phyloP scores from a whole-genome alignment of 2,329 filamentous ascomycete genomes.

The Knoxdaviesia capensis region DNA sequence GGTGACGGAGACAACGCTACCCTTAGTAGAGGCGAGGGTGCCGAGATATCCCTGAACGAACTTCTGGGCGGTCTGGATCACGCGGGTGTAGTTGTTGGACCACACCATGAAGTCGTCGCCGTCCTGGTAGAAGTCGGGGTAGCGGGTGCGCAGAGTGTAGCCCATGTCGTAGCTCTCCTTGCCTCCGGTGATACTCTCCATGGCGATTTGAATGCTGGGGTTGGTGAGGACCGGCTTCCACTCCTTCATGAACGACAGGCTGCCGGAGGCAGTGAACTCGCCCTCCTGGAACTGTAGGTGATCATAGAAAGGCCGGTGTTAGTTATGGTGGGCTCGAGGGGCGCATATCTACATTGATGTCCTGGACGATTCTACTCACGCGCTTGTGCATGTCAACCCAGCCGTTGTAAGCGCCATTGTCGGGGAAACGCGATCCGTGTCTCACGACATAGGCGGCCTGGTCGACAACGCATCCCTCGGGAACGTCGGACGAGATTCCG shows the following conservation, averaged over 20 bases:
- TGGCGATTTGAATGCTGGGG: constrained; percentile 32
- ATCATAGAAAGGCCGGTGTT: background rate
- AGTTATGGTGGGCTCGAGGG: background rate
- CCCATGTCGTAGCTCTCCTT: constrained; percentile 39
- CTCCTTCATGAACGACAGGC: constrained; percentile 32
- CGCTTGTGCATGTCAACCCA: constrained; percentile 29
- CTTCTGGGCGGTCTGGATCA: constrained; percentile 39
- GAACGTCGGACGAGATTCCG: constrained; percentile 30
- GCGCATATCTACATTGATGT: no score
- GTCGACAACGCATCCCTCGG: constrained; percentile 35
- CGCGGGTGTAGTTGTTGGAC: constrained; percentile 45
- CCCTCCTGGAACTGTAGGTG: constrained; percentile 25
- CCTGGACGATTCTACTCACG: constrained; percentile 11
- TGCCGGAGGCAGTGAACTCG: constrained; percentile 29
- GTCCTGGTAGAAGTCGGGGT: constrained; percentile 27
- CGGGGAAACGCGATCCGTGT: constrained; percentile 44
- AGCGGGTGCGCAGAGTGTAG: constrained; percentile 26
- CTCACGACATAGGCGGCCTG: constrained; percentile 37
- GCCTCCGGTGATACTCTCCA: constrained; percentile 39
- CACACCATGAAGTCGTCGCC: constrained; percentile 35
- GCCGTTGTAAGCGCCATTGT: constrained; percentile 34
- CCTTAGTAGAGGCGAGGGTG: constrained; percentile 27
- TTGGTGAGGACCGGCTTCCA: constrained; percentile 39
- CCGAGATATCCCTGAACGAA: constrained; percentile 43
- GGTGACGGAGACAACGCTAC: constrained; percentile 37